Percentiles rank a stretch among this genome's conserved stretches.
Evolutionary conservation across 2,329 filamentous ascomycete genomes (phyloP).

Genomic region (Nigrospora oryzae): DNA sequence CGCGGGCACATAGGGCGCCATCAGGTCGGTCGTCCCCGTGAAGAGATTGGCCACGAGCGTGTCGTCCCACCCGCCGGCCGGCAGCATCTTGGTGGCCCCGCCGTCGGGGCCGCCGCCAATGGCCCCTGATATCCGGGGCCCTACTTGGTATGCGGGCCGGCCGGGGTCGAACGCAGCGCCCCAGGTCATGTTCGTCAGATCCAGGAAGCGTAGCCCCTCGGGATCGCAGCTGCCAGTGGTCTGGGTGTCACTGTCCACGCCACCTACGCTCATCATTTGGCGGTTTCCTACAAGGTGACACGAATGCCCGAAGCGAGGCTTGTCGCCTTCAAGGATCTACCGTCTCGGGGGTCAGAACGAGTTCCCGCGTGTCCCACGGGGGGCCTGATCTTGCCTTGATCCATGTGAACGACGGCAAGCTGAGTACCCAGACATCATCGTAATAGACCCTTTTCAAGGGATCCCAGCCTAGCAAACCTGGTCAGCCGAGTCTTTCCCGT

Average conservation of each 20-base stretch:
- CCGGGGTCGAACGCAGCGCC: constrained; percentile 17
- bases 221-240: constrained; percentile 18
- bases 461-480: constrained; percentile 4
- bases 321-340: constrained; percentile 21
- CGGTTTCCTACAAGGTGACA: constrained; percentile 27
- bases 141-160: constrained; percentile 16
- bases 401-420: constrained; percentile 36
- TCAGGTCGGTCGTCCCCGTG: constrained; percentile 1
- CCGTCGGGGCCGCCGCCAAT: constrained; percentile 17
- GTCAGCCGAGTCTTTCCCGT: not conserved
- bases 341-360: not conserved
- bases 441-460: constrained; percentile 16
- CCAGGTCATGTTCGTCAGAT: constrained; percentile 20
- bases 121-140: constrained; percentile 8
- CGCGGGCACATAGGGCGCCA: not conserved
- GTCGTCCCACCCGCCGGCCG: constrained; percentile 1
- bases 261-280: constrained; percentile 33
- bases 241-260: constrained; percentile 11
- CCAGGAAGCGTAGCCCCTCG: constrained; percentile 22
- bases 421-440: constrained; percentile 36
- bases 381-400: constrained; percentile 11
- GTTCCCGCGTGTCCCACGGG: too few species aligned
- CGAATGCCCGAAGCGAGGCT: constrained; percentile 28
- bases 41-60: constrained; percentile 2
- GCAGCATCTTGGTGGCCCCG: constrained; percentile 1